Evolutionary conservation across 192 early-diverging fungal species (phyloP).

Genomic region (Paraglomus brasilianum): DNA sequence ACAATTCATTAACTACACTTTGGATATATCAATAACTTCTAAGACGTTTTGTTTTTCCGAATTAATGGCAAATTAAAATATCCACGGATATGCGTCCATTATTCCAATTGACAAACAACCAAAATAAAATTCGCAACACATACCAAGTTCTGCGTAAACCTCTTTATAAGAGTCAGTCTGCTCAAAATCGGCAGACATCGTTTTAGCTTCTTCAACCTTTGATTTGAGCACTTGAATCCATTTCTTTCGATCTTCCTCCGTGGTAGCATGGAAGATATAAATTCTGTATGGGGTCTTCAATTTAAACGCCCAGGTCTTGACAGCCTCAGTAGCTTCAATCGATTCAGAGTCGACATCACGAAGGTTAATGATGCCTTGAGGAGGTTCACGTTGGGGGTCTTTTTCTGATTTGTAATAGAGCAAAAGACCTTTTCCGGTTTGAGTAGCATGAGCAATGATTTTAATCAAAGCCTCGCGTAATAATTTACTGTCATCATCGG

Average conservation of each 20-base stretch:
- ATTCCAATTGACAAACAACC: not conserved
- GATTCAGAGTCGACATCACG: conserved; percentile 38
- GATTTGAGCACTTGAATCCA: conserved; percentile 43
- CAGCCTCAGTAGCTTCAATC: conserved; percentile 3
- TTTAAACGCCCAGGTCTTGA: conserved; percentile 39
- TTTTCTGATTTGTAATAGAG: conserved; percentile 44
- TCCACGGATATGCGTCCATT: not conserved
- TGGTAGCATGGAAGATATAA: conserved; percentile 39
- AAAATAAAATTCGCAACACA: not conserved
- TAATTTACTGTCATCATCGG: conserved; percentile 37
- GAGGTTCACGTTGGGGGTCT: conserved; percentile 29
- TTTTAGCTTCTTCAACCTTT: conserved; percentile 37
- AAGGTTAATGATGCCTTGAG: conserved; percentile 42
- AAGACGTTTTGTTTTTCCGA: not conserved
- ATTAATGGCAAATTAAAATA: not conserved
- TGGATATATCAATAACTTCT: not conserved
- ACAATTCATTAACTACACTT: not conserved
- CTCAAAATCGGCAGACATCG: conserved; percentile 21
- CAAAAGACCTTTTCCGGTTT: conserved; percentile 39
- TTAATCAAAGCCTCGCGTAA: conserved; percentile 34
- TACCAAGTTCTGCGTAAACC: conserved; percentile 43
- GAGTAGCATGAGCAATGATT: conserved; percentile 40
- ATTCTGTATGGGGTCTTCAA: conserved; percentile 42
- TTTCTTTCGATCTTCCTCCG: conserved; percentile 36
- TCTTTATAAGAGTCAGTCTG: conserved; percentile 35